phyloP scores from a whole-genome alignment of 257 asterid genomes.

The Cynanchum wilfordii region DNA sequence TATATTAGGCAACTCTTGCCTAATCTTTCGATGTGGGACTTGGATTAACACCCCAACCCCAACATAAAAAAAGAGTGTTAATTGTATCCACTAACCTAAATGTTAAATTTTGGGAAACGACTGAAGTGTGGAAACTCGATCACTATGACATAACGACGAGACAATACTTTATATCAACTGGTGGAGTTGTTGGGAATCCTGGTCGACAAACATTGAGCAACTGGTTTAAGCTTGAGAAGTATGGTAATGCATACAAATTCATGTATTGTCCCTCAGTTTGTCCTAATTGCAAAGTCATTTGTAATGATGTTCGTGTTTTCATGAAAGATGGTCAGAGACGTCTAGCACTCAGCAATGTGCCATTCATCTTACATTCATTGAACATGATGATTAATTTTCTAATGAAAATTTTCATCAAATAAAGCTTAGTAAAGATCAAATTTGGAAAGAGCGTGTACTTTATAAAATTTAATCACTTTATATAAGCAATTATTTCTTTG shows the following conservation, averaged over 20 bases:
- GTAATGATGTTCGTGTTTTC: constrained; percentile 9
- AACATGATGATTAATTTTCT: not conserved
- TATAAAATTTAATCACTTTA: no score
- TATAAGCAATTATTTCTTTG: no score
- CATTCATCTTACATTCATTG: not conserved
- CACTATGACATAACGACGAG: not conserved
- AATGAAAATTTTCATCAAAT: no score
- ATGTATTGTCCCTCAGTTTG: constrained; percentile 11
- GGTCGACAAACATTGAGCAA: constrained; percentile 1
- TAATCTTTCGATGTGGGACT: no score
- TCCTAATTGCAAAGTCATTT: not conserved
- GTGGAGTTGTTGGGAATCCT: not conserved
- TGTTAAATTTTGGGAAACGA: not conserved
- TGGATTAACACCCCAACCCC: no score
- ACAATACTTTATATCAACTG: not conserved
- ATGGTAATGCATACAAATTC: constrained; percentile 5
- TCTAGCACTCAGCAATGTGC: not conserved
- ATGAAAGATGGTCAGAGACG: constrained; percentile 6
- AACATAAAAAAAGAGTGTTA: not conserved
- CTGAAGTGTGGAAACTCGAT: constrained; percentile 8
- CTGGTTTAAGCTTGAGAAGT: constrained; percentile 15
- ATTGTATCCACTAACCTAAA: constrained; percentile 12
- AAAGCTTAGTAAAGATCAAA: no score
- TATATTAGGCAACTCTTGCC: no score
- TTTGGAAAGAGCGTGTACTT: no score